Evolutionary conservation across 352 stramenopile genomes (phyloP), one percentile per base, ranked within the genome.

Genomic region (Globisporangium middletonii): DNA sequence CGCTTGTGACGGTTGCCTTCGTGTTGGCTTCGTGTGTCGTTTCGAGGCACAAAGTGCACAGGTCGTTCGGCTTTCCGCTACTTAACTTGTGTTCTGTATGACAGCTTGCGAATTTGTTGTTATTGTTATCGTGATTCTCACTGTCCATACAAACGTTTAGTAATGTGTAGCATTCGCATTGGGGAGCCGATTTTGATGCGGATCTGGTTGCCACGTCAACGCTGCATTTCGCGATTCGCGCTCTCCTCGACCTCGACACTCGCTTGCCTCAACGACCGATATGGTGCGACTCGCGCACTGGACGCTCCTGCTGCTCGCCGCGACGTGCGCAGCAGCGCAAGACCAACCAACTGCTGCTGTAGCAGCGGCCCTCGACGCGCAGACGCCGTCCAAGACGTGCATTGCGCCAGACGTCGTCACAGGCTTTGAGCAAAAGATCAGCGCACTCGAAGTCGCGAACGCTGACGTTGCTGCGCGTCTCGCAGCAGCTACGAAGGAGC

Each of bases 361-460:
- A 75, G 59, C 53, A 58, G 16, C 52, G 23, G 23, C 33, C 6
- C 33, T 38, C 57, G 33, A 41, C 9, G 4, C 53, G 9, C 23
- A 63, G 50, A 18, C 19, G 37, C 41, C 18, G 13, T 50, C 55
- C 5, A 18, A 53, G 13, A 66, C 66, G 28, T 76, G 60, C 37
- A 51, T 77, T 4, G 66, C 67, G 7, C 80, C 77, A 3, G 63
- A 72, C 15, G 56, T 70, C n/a, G 67, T 87, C 3, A 50, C 61
- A 13, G 60, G 59, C n/a, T 68, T 72, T 13, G 74, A 90, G 62
- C 55, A 60, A 15, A 73, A 87, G 66, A 64, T 90, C 33, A 49
- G 55, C 13, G 57, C 60, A 19, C 65, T 90, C 15, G 55, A 85
- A 56, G 47, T 64, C 9, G 60, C 72, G 27, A 82, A 78, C 54